Evolutionary conservation across 2,329 filamentous ascomycete species (phyloP).

Genomic region (Cladophialophora psammophila): DNA sequence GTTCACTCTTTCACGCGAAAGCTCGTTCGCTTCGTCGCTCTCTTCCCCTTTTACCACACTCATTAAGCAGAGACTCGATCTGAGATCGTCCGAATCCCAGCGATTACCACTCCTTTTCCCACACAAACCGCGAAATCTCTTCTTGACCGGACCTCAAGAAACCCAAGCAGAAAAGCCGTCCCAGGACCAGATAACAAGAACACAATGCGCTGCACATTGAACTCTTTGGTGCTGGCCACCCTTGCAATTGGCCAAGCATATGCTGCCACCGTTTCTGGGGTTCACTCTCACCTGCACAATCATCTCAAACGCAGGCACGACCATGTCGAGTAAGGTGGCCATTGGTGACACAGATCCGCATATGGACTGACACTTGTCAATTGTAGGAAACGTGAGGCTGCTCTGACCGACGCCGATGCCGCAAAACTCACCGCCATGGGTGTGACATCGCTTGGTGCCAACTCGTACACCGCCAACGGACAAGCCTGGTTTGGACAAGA

Average conservation of each 20-base stretch:
- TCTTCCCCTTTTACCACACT: constrained; percentile 20
- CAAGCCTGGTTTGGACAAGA: constrained; percentile 37
- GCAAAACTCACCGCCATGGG: constrained; percentile 34
- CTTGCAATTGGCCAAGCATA: constrained; percentile 38
- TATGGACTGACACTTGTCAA: constrained; percentile 27
- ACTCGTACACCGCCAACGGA: constrained; percentile 31
- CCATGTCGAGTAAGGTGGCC: constrained; percentile 29
- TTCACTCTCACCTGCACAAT: constrained; percentile 31
- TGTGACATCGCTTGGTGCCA: constrained; percentile 33
- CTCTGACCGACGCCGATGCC: constrained; percentile 31
- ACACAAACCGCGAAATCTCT: constrained; percentile 6
- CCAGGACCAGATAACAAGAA: constrained; percentile 23
- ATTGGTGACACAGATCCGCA: constrained; percentile 18
- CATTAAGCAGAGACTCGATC: constrained; percentile 35
- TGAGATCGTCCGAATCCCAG: constrained; percentile 36
- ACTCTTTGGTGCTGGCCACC: constrained; percentile 41
- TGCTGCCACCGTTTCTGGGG: constrained; percentile 33
- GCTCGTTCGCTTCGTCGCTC: constrained; percentile 27
- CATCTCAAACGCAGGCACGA: constrained; percentile 34
- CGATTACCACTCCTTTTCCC: constrained; percentile 30
- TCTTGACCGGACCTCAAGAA: constrained; percentile 31
- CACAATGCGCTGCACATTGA: constrained; percentile 38
- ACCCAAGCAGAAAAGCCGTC: constrained; percentile 2
- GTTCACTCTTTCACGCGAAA: constrained; percentile 39
- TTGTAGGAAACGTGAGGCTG: constrained; percentile 34